Conservation (phyloP, 1,139 yeast species). For the Cylindricascospora bacillispora region DNA sequence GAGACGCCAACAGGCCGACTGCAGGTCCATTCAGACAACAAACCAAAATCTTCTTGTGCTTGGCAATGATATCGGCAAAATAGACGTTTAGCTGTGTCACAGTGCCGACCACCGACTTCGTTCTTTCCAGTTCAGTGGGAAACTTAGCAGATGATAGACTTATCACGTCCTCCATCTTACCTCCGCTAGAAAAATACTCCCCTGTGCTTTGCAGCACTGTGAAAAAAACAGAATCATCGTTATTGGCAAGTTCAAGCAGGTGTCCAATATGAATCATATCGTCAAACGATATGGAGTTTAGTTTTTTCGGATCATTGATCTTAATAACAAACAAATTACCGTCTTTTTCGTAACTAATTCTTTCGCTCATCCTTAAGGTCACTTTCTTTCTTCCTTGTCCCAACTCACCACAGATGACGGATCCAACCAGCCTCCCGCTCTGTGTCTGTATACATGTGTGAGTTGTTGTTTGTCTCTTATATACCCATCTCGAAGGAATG, state of each 20-base stretch:
- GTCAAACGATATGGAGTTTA: slow-evolving; percentile 56
- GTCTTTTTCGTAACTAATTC: slow-evolving; percentile 5
- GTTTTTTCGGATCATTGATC: slow-evolving; percentile 45
- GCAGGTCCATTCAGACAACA: slow-evolving; percentile 83
- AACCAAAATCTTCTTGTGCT: slow-evolving; percentile 61
- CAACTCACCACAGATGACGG: too few species aligned
- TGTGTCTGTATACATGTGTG: too few species aligned
- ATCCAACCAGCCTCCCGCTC: too few species aligned
- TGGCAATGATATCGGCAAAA: slow-evolving; percentile 54
- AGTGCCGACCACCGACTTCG: slow-evolving; percentile 30
- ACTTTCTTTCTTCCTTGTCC: too few species aligned
- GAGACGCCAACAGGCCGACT: slow-evolving; percentile 65
- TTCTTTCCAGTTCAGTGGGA: too few species aligned
- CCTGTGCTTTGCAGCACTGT: slow-evolving; percentile 67
- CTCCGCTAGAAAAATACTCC: slow-evolving; percentile 74
- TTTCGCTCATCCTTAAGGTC: too few species aligned
- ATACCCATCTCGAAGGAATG: too few species aligned
- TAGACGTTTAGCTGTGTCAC: slow-evolving; percentile 51
- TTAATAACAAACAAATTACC: slow-evolving; percentile 37
- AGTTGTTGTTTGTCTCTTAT: too few species aligned
- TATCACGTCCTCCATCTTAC: too few species aligned
- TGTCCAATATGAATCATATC: slow-evolving; percentile 55
- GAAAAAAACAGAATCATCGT: slow-evolving; percentile 46
- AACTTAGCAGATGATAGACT: too few species aligned
- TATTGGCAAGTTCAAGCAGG: slow-evolving; percentile 49